Conservation (phyloP, 2,329 filamentous ascomycete species). For the Orbilia brochopaga region DNA sequence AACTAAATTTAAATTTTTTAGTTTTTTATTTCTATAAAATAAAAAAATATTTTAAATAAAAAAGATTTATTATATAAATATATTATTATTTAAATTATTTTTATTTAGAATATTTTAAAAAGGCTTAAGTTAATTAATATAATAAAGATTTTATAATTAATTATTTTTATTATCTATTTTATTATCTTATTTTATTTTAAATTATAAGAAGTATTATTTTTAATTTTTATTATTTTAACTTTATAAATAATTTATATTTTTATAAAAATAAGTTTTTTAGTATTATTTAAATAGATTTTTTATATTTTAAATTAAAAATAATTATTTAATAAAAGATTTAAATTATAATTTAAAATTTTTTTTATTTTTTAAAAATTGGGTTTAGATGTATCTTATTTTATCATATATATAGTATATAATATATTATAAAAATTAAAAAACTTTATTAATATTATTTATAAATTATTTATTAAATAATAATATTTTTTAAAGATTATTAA, state of each 20-base stretch:
- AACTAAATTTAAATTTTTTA: constrained; percentile 11
- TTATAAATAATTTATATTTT: neutral
- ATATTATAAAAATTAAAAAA: neutral
- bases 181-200: neutral
- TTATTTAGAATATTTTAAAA: neutral
- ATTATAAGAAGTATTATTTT: neutral
- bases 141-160: neutral
- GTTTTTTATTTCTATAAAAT: no score
- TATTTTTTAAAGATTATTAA: neutral
- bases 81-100: neutral
- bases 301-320: constrained; percentile 5
- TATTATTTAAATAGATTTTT: neutral
- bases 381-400: neutral
- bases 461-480: neutral
- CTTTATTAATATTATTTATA: neutral
- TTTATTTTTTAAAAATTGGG: constrained; percentile 22
- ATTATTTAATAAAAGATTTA: constrained; percentile 5
- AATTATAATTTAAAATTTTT: constrained; percentile 10
- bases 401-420: neutral
- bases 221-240: neutral
- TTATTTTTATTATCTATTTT: neutral
- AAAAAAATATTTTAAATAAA: neutral
- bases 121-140: neutral
- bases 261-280: constrained; percentile 3
- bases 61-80: constrained; percentile 4